Base-by-base conservation (phyloP, 2,329 filamentous ascomycete genomes). In the Trichoderma arundinaceum region DNA sequence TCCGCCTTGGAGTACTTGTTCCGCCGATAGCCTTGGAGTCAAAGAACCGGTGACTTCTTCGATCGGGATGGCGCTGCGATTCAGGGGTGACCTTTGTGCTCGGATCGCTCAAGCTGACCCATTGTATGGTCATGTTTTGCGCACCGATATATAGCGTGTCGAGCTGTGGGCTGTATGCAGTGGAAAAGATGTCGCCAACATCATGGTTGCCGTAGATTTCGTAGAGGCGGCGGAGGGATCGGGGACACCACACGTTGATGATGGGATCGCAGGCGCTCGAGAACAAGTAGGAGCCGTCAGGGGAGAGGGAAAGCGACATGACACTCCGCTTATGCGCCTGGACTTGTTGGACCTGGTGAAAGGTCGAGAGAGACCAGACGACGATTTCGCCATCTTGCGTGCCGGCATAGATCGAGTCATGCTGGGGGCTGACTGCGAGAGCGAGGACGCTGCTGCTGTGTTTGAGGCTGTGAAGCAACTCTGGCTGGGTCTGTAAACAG, bases 111-210 rank as follows among this genome's bases (percentile, higher is more conserved):
- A 97, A 80, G 69, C 89, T 85, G 71, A 92, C 91, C 95, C 95
- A 99, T 83, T 97, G 94, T 60, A 97, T 95, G 44, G 90, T 92
- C 7, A 93, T 95, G 74, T 98, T 97, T 75, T 98, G 95, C 0
- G 93, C 92, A 65, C 95, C 95, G 49, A 97, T 86, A 76, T 97
- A 98, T 4, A 97, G 85, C 0, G 91, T 96, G 70, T 94, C 86
- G 72, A 92, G 83, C 70, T 88, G 85, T 7, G 88, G 81, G 4
- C 93, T 97, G 77, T 96, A 97, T 1, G 90, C 90, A n/a, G 97
- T 89, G 71, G 92, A 96, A 76, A 98, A 98, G 66, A 99, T 88
- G 79, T 99, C 95, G 67, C 95, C 95, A 46, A 97, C 91, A 72
- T 98, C 95, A 77, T 96, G 94, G 56, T 90, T 90, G 68, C 93